phyloP scores from a whole-genome alignment of 208 protist genomes.

The Trypanosoma theileri region DNA sequence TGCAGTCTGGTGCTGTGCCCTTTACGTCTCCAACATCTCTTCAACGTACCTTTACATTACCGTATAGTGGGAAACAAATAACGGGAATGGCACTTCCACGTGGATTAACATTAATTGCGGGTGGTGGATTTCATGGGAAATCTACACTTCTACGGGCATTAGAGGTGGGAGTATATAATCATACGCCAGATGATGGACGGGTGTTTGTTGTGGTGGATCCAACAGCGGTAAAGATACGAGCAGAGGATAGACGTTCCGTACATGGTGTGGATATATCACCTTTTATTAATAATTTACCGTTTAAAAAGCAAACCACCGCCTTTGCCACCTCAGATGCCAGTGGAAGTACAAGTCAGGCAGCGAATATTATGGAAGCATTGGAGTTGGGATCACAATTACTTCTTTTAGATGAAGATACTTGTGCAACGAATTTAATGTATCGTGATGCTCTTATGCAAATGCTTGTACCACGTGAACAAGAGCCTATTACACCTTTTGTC shows the following conservation, averaged over 20 bases:
- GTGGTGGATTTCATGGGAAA: conserved; percentile 96
- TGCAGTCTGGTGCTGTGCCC: conserved; percentile 55
- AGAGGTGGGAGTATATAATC: conserved; percentile 94
- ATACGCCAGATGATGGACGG: conserved; percentile 91
- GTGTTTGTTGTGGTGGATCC: conserved; percentile 85
- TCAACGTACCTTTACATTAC: conserved; percentile 61
- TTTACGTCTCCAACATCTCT: conserved; percentile 81
- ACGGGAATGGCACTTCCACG: conserved; percentile 88
- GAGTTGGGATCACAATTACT: conserved; percentile 87
- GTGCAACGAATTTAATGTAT: conserved; percentile 97
- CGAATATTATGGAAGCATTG: conserved; percentile 93
- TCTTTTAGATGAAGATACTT: conserved; percentile 96
- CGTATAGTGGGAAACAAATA: conserved; percentile 51
- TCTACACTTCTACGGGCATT: conserved; percentile 92
- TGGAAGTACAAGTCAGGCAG: conserved; percentile 91
- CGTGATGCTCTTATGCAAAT: conserved; percentile 87
- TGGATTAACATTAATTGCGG: conserved; percentile 94
- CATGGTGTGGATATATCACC: conserved; percentile 90
- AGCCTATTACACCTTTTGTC: conserved; percentile 94
- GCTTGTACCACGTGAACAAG: conserved; percentile 83
- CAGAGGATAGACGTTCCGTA: conserved; percentile 91
- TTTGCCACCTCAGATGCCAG: conserved; percentile 85
- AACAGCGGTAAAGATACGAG: conserved; percentile 91
- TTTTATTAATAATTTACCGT: conserved; percentile 93
- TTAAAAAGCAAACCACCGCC: conserved; percentile 56